Percentiles rank a stretch among this genome's conserved stretches.
Conservation (phyloP, 1,284 basidiomycete species). For the Puccinia sorghi region DNA sequence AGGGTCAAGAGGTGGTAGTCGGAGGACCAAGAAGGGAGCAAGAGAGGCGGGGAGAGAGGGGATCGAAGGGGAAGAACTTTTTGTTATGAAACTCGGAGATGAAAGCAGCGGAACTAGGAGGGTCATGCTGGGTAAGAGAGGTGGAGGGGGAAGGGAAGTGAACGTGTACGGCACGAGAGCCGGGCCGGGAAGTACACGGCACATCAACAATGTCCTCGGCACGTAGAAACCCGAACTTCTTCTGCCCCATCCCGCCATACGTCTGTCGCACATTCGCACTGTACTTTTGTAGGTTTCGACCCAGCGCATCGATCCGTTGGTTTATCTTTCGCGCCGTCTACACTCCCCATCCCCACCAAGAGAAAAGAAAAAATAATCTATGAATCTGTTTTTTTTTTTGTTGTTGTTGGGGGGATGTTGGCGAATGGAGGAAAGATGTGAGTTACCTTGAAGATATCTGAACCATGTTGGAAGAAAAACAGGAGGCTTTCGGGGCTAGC, state of each 20-base stretch:
- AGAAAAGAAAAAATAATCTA: not conserved
- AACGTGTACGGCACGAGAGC: too few species aligned
- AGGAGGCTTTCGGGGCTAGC: not conserved
- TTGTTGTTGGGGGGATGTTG: not conserved
- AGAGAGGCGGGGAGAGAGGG: not conserved
- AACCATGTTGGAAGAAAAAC: slow-evolving; percentile 9
- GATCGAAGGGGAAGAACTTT: not conserved
- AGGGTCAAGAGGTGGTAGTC: not conserved
- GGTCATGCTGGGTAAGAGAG: not conserved
- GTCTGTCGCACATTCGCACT: not conserved
- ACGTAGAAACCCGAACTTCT: not conserved
- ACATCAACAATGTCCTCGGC: not conserved
- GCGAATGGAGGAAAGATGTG: not conserved
- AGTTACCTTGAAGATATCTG: slow-evolving; percentile 12
- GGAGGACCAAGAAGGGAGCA: not conserved
- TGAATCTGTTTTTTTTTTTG: not conserved
- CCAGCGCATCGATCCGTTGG: slow-evolving; percentile 11
- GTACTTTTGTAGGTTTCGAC: not conserved
- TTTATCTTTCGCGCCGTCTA: not conserved
- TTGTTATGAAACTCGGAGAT: not conserved
- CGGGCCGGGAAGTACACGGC: too few species aligned
- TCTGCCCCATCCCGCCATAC: not conserved
- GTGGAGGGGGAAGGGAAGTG: not conserved
- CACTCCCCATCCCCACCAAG: not conserved
- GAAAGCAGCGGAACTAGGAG: not conserved